Conservation (phyloP, 176 grass and related monocot species). For the Zea luxurians region DNA sequence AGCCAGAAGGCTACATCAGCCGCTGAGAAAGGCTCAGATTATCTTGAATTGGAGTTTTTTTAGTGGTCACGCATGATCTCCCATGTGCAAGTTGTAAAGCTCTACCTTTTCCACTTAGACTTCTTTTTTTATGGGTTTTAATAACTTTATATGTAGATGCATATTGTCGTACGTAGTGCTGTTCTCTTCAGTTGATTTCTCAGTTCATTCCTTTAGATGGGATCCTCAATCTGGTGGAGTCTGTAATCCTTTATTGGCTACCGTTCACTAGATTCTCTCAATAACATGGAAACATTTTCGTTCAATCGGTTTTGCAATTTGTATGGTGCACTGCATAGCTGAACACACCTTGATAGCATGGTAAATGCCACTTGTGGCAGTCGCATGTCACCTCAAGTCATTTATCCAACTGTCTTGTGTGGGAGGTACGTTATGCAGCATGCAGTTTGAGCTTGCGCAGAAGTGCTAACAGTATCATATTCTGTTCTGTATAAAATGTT, state of each 20-base stretch:
- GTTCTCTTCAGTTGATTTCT: conserved; percentile 22
- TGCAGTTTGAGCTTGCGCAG: no score
- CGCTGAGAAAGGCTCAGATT: conserved; percentile 54
- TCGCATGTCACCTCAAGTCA: no score
- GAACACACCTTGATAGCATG: neutral
- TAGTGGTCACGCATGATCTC: conserved; percentile 38
- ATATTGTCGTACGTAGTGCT: conserved; percentile 28
- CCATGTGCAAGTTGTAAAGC: conserved; percentile 47
- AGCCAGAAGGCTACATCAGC: conserved; percentile 44
- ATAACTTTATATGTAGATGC: conserved; percentile 49
- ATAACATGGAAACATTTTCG: conserved; percentile 36
- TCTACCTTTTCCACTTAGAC: conserved; percentile 11
- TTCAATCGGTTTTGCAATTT: neutral
- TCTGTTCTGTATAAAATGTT: no score
- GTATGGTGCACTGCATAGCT: neutral
- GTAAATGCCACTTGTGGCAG: neutral
- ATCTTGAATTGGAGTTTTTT: conserved; percentile 89
- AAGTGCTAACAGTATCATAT: no score
- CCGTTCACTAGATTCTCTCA: conserved; percentile 25
- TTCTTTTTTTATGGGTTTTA: conserved; percentile 38
- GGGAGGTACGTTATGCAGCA: no score
- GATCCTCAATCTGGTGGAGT: conserved; percentile 10
- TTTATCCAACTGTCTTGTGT: no score
- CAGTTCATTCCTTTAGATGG: conserved; percentile 34
- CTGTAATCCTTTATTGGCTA: conserved; percentile 29